Conservation (phyloP, 78 protist genomes). For the Salpingoeca rosetta region DNA sequence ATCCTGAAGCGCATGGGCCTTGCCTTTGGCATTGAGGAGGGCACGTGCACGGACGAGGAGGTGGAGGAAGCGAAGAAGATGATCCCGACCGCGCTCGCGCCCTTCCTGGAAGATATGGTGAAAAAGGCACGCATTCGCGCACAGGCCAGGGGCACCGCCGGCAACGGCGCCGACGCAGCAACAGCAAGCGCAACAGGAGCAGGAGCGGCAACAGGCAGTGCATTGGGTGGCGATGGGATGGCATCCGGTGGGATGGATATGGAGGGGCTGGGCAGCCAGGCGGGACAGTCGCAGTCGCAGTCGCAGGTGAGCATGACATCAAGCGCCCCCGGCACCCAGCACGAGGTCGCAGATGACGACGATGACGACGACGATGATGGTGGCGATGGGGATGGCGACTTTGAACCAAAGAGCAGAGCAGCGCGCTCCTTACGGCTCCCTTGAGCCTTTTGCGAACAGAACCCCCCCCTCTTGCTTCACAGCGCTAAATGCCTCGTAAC, state of each 20-base stretch:
- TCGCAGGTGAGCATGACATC: too few species aligned
- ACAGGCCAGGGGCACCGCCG: not conserved
- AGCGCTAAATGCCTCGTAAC: too few species aligned
- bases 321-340: too few species aligned
- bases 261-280: not conserved
- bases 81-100: not conserved
- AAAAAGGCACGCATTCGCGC: not conserved
- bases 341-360: too few species aligned
- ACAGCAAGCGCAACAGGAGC: not conserved
- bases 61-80: not conserved
- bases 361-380: too few species aligned
- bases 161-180: not conserved
- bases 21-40: not conserved
- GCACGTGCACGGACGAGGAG: not conserved
- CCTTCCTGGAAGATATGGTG: not conserved
- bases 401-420: too few species aligned
- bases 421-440: too few species aligned
- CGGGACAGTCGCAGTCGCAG: not conserved
- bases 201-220: not conserved
- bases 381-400: too few species aligned
- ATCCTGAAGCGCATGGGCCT: conserved; percentile 31
- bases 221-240: not conserved
- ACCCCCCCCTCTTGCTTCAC: too few species aligned
- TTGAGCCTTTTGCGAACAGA: too few species aligned
- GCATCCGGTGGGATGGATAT: too few species aligned